Percentiles rank a stretch among this genome's conserved stretches.
phyloP scores from a whole-genome alignment of 2,329 filamentous ascomycete species.

The Xylariales sp. region DNA sequence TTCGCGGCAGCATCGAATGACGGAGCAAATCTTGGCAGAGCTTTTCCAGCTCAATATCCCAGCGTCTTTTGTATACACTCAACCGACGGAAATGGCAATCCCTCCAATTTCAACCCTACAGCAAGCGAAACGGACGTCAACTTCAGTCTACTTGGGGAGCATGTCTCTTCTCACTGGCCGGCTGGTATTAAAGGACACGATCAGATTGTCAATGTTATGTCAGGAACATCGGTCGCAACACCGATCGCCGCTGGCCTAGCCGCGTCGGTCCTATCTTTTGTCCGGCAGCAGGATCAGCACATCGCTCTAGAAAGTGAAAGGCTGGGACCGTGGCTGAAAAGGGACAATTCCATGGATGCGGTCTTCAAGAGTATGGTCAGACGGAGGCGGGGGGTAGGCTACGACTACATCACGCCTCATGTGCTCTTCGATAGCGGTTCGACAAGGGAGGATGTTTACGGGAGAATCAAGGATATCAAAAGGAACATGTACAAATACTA shows the following conservation, averaged over 20 bases:
- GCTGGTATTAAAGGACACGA: conserved; percentile 1
- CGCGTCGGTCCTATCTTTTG: conserved; percentile 13
- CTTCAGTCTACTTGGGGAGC: conserved; percentile 14
- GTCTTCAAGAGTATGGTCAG: conserved; percentile 19
- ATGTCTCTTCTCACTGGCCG: conserved; percentile 15
- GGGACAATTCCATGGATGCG: conserved; percentile 14
- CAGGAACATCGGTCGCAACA: conserved; percentile 23
- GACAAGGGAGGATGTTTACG: conserved; percentile 7
- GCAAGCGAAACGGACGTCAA: conserved; percentile 10
- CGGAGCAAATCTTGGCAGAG: conserved; percentile 4
- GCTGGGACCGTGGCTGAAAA: conserved; percentile 18
- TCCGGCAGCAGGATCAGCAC: conserved; percentile 11
- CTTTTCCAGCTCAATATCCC: conserved; percentile 18
- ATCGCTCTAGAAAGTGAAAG: not conserved
- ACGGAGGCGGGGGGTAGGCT: conserved; percentile 13
- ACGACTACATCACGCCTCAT: conserved; percentile 23
- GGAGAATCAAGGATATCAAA: conserved; percentile 19
- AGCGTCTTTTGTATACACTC: conserved; percentile 22
- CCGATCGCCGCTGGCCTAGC: conserved; percentile 22
- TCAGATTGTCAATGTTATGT: not conserved
- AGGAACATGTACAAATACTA: conserved; percentile 19
- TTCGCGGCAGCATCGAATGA: conserved; percentile 26
- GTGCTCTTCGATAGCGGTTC: conserved; percentile 9
- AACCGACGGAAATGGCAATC: conserved; percentile 22
- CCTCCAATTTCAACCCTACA: conserved; percentile 15